Conservation (phyloP, 129 eudicot genomes). For the Kitagawia praeruptora region DNA sequence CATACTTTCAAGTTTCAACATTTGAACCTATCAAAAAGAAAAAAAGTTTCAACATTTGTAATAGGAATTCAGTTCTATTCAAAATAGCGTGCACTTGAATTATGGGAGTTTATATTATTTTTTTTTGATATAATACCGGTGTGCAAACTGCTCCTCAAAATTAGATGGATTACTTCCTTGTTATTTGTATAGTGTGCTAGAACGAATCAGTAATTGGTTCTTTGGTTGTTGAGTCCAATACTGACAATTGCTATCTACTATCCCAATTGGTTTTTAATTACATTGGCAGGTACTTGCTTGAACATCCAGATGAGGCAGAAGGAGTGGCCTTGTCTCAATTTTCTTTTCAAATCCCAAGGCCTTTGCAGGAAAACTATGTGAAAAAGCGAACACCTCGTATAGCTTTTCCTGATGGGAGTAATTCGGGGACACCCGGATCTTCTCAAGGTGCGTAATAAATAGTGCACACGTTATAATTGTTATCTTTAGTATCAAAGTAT, state of each 20-base stretch:
- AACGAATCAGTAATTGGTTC: background rate
- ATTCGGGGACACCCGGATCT: conserved; percentile 26
- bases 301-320: conserved; percentile 49
- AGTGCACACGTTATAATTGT: background rate
- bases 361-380: conserved; percentile 64
- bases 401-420: conserved; percentile 22
- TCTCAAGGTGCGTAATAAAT: conserved; percentile 27
- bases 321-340: conserved; percentile 54
- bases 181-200: background rate
- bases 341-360: conserved; percentile 84
- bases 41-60: background rate
- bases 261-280: background rate
- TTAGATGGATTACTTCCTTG: background rate
- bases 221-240: background rate
- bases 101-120: background rate
- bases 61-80: background rate
- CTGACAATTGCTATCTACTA: background rate
- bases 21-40: background rate
- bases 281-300: conserved; percentile 42
- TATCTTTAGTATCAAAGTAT: background rate
- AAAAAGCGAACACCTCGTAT: conserved; percentile 33
- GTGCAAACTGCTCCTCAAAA: background rate
- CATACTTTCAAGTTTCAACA: background rate
- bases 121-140: background rate
- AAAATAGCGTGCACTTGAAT: background rate